Evolutionary conservation across 2,329 filamentous ascomycete species (phyloP).

Genomic region (Clonostachys solani): DNA sequence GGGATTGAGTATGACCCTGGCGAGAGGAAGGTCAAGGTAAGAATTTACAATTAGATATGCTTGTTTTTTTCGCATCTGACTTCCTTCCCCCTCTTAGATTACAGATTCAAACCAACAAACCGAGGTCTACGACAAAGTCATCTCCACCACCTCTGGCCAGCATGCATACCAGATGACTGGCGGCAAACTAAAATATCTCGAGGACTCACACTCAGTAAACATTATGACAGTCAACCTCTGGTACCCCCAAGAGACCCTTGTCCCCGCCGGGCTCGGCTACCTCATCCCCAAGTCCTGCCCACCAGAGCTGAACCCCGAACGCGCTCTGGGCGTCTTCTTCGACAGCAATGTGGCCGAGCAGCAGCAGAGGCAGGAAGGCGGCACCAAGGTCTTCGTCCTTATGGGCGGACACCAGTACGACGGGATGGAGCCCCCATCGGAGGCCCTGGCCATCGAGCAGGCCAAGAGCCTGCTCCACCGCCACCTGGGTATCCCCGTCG

Average conservation of each 20-base stretch:
- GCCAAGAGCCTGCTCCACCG: slow-evolving; percentile 66
- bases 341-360: slow-evolving; percentile 59
- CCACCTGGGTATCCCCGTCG: slow-evolving; percentile 65
- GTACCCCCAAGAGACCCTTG: slow-evolving; percentile 62
- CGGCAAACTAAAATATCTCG: slow-evolving; percentile 40
- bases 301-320: slow-evolving; percentile 71
- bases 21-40: slow-evolving; percentile 35
- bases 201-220: slow-evolving; percentile 61
- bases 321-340: slow-evolving; percentile 87
- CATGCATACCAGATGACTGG: slow-evolving; percentile 20
- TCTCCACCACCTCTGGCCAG: slow-evolving; percentile 58
- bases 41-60: slow-evolving; percentile 3
- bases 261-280: slow-evolving; percentile 79
- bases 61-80: background rate
- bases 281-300: slow-evolving; percentile 75
- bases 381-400: slow-evolving; percentile 91
- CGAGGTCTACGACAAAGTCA: slow-evolving; percentile 47
- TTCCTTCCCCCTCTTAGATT: slow-evolving; percentile 1
- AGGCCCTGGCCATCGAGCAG: slow-evolving; percentile 63
- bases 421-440: slow-evolving; percentile 49
- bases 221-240: slow-evolving; percentile 93
- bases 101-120: slow-evolving; percentile 3
- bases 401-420: slow-evolving; percentile 87
- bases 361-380: slow-evolving; percentile 43
- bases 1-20: slow-evolving; percentile 33